Evolutionary conservation across 2,329 filamentous ascomycete species (phyloP), one percentile per base, ranked within the genome.

Genomic region (Calonectria pseudoreteaudii): DNA sequence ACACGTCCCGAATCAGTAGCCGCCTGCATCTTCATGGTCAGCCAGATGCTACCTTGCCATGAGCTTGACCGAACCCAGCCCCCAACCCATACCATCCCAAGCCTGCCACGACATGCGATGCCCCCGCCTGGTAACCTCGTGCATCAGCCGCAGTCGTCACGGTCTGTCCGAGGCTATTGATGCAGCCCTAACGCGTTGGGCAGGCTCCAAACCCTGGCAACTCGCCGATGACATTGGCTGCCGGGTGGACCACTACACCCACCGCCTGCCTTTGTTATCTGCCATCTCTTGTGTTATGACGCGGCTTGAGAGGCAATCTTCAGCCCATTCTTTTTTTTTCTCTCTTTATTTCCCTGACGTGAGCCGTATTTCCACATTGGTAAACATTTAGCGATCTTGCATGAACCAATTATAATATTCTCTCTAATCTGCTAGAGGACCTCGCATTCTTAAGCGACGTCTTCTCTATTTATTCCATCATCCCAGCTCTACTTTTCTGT

Each of bases 391-490:
- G 49, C 49, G 14, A 65, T 20, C 34, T 36, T 30, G 8, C 18
- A 53, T n/a, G 47, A 52, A 30, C 20, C 41, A 49, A 18, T 13
- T 34, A 28, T 8, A 11, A 10, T 52, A 30, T 38, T 41, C 44
- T 41, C 44, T 68, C 10, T 38, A 34, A 53, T 18, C n/a, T 31
- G 11, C 31, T n/a, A 20, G 44, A 44, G 41, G 41, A 28, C 26
- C 44, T 56, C n/a, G 28, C 23, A 4, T 64, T 52, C 38, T 52
- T 41, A 20, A 34, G 26, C 23, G 44, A n/a, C 31, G 36, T 26
- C 13, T 56, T 64, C 18, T 64, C 65, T 60, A 72, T 53, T 38
- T 56, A 44, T 34, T 68, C 64, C 64, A 68, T 72, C 20, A 31
- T 20, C 28, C 20, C 30, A 52, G 9, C 31, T 13, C 36, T 36